These are phyloP conservation scores for Knufia petricola DNA, from an alignment of 2,329 filamentous ascomycete species.

Conservation along the genomic window DNA sequence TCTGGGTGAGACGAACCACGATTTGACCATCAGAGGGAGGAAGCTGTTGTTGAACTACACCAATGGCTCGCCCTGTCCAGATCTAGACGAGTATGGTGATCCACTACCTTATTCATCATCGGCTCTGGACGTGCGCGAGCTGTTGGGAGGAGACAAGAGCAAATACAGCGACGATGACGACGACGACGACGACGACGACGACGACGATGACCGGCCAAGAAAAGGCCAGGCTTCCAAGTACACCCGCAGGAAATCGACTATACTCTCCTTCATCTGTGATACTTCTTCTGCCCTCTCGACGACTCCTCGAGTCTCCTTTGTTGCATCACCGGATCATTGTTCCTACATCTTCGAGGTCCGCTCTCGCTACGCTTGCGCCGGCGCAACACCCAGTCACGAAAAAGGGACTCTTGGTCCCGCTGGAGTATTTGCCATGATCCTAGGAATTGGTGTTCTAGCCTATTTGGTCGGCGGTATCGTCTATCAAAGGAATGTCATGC, in stretches of 20 bases:
- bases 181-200: conserved; percentile 30
- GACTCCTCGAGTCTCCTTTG: conserved; percentile 56
- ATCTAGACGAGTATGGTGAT: conserved; percentile 21
- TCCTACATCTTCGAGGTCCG: conserved; percentile 93
- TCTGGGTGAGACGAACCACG: conserved; percentile 34
- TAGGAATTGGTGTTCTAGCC: conserved; percentile 65
- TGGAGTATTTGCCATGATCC: conserved; percentile 81
- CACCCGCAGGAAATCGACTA: conserved; percentile 59
- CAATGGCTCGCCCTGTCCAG: conserved; percentile 60
- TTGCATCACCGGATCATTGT: conserved; percentile 83
- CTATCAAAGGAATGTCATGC: conserved; percentile 88
- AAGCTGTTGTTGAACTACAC: conserved; percentile 68
- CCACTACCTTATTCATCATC: conserved; percentile 11
- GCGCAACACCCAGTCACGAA: conserved; percentile 36
- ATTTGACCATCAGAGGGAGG: conserved; percentile 40
- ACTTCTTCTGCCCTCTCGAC: conserved; percentile 52
- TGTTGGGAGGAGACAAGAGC: conserved; percentile 10
- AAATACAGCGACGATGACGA: conserved; percentile 20
- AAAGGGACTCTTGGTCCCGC: conserved; percentile 56
- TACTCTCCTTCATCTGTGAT: conserved; percentile 90
- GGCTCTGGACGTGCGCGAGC: conserved; percentile 14
- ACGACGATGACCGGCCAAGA: conserved; percentile 25
- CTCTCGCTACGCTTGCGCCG: conserved; percentile 74
- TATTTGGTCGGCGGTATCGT: conserved; percentile 89
- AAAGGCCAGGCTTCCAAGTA: conserved; percentile 9